Base-by-base conservation (phyloP, 257 asterid species). In the Solanum lycopersicoides region DNA sequence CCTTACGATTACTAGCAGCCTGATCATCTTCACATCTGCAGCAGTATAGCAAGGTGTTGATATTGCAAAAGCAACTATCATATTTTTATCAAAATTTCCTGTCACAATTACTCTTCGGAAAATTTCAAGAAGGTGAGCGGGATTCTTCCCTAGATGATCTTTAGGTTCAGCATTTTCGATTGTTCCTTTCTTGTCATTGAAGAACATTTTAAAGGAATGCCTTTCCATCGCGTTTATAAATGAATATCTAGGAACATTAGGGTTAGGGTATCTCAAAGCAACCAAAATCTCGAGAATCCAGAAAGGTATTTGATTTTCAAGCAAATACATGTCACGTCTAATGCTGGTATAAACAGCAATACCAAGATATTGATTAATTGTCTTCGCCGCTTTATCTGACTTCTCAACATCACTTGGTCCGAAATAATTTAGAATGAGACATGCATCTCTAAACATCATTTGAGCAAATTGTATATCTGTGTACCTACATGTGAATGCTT, bases 301-400 rank as follows among this genome's bases (percentile, higher is more conserved):
- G 3, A 87, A 72, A 1, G 91, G 89, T 37, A 89, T 87, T 60
- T 91, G 92, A 76, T 92, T 92, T 82, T 90, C 92, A 6, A 92
- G 88, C 45, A 88, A n/a, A 3, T 18, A 30, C 44, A 89, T 2
- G 35, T 92, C 92, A 6, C 82, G 79, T 9, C 0, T 32, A 56
- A 84, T 23, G 23, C 50, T 20, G 0, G 13, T 0, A 1, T 3
- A 5, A 15, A 12, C 25, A 0, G 65, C 44, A 16, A 1, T 2
- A 12, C 91, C 91, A 21, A 91, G 86, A 91, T 45, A 32, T 1
- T 56, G 0, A 59, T 7, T 34, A 16, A 0, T 0, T 3, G 41
- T 1, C 12, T 1, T 2, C 35, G 6, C 0, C 23, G 0, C 7
- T 1, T 25, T 83, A 4, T 1, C 0, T 8, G 7, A 25, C 9